Evolutionary conservation across 192 early-diverging fungal species (phyloP).

Genomic region (Chytriomyces confervae): DNA sequence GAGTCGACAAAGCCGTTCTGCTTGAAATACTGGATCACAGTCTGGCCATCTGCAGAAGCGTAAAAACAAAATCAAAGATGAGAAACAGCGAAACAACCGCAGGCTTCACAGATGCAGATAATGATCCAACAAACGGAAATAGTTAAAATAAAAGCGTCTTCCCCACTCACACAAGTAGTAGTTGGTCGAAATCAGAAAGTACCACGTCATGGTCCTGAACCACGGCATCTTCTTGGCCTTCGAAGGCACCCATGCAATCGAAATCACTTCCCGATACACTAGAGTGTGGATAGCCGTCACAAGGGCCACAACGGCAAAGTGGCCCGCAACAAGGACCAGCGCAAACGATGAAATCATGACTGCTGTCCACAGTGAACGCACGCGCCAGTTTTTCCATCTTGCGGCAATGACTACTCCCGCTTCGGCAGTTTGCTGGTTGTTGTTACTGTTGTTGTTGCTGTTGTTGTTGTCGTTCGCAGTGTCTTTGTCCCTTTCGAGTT

Average conservation of each 20-base stretch:
- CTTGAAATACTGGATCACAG: slow-evolving; percentile 88
- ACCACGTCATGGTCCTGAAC: slow-evolving; percentile 90
- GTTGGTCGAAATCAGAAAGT: slow-evolving; percentile 87
- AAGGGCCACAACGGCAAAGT: slow-evolving; percentile 75
- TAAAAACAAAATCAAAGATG: not conserved
- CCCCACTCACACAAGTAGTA: slow-evolving; percentile 73
- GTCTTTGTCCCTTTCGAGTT: not conserved
- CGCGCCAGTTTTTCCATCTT: slow-evolving; percentile 67
- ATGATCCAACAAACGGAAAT: not conserved
- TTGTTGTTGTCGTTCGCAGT: not conserved
- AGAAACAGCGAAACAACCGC: not conserved
- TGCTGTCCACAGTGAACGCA: slow-evolving; percentile 82
- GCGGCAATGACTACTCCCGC: slow-evolving; percentile 38
- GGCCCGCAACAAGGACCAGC: slow-evolving; percentile 66
- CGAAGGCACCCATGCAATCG: slow-evolving; percentile 80
- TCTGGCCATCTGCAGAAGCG: slow-evolving; percentile 75
- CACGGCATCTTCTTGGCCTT: slow-evolving; percentile 87
- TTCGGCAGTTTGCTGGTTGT: not conserved
- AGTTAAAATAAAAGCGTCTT: not conserved
- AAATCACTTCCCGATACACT: slow-evolving; percentile 94
- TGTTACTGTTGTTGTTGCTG: not conserved
- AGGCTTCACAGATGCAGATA: not conserved
- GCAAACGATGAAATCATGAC: slow-evolving; percentile 90
- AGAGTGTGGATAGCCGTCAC: slow-evolving; percentile 83
- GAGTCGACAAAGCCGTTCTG: slow-evolving; percentile 83